Base-by-base conservation (phyloP, 2,329 filamentous ascomycete genomes). In the Stagonosporopsis vannaccii region DNA sequence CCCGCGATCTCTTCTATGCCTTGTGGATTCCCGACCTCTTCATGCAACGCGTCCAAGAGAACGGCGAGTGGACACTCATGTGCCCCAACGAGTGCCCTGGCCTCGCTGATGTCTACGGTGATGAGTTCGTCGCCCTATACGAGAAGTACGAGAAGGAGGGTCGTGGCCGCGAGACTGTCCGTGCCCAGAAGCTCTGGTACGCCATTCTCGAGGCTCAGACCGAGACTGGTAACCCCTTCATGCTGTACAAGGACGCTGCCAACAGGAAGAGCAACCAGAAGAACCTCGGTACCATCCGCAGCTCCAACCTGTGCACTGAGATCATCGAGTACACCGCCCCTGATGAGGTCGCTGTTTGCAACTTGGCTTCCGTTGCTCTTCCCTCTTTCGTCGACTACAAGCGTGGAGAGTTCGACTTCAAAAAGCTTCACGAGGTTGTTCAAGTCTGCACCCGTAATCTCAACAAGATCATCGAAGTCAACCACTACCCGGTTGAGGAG, bases 241-340 rank as follows among this genome's bases (percentile, higher is more conserved):
- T 99, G 92, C 88, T 98, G 58, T 99, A 99, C 88, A 99, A 99
- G 85, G 95, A 99, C 80, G 86, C 89, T 73, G 94, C 90, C 87
- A 99, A 99, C 87, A 88, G 88, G 78, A 99, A 99, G 90, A 97
- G 93, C 85, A 99, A 99, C 86, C 95, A 99, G 83, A 98, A 99
- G 89, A 99, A 99, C 81, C 85, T 99, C 28, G 95, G 95, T 65
- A 97, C 93, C 61, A 99, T 99, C 71, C 92, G 92, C 79, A 97
- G 92, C 84, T 99, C 95, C 73, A 99, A 99, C 79, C 85, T 99
- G 44, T 99, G 95, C 87, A 98, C 94, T 46, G 95, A 99, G 80
- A 99, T 99, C 70, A 86, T 99, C 64, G 95, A 99, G 82, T 99
- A 97, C 84, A 96, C 85, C 64, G 92, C 95, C 32, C 94, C 95